Percentiles rank a stretch among this genome's conserved stretches.
Conservation (phyloP, 192 early-diverging fungal species). For the Chytriomyces confervae region DNA sequence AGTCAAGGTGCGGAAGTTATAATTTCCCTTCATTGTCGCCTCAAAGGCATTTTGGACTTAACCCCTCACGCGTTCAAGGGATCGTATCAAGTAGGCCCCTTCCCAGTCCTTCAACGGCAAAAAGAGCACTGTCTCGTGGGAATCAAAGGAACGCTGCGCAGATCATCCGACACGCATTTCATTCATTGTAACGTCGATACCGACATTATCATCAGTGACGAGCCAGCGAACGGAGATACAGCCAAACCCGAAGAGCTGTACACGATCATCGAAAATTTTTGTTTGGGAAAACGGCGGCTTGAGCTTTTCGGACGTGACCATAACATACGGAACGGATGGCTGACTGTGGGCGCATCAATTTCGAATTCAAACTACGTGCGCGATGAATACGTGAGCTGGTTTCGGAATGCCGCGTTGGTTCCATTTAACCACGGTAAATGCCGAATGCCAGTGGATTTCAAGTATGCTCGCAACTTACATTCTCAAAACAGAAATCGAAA, state of each 20-base stretch:
- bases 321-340: conserved; percentile 68
- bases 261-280: conserved; percentile 70
- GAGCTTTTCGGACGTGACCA: conserved; percentile 68
- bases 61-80: conserved; percentile 36
- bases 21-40: neutral
- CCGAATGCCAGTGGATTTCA: neutral
- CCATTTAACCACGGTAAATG: conserved; percentile 36
- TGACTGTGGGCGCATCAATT: conserved; percentile 57
- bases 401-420: conserved; percentile 30
- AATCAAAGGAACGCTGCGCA: conserved; percentile 68
- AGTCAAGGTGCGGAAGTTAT: conserved; percentile 39
- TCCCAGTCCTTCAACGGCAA: conserved; percentile 59
- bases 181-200: conserved; percentile 77
- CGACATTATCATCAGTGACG: conserved; percentile 69
- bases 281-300: conserved; percentile 64
- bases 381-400: conserved; percentile 14
- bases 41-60: neutral
- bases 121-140: conserved; percentile 76
- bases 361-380: conserved; percentile 8
- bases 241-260: conserved; percentile 67
- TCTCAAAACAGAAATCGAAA: conserved; percentile 50
- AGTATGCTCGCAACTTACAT: neutral
- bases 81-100: conserved; percentile 41
- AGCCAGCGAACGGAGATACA: conserved; percentile 47
- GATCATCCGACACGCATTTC: conserved; percentile 69